Evolutionary conservation across 2,329 filamentous ascomycete genomes (phyloP), one percentile per base, ranked within the genome.

Genomic region (Aspergillus felis): DNA sequence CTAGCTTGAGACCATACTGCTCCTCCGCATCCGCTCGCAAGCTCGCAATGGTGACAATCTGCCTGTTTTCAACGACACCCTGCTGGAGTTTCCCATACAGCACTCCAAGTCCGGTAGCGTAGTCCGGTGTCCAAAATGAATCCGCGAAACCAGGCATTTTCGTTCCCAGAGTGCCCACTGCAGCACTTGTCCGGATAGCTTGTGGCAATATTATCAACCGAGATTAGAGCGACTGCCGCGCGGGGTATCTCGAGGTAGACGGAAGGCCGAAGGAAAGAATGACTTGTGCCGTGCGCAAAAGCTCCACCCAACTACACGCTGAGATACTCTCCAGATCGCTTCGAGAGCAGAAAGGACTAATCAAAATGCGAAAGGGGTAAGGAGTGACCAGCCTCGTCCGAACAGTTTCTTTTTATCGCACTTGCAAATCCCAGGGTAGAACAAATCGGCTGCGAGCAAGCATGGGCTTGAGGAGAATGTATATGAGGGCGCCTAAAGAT

Each of bases 41-140:
- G 59, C 90, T 90, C 63, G 94, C 92, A 70, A 99, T 86, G 41
- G 89, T 94, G 63, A 99, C 81, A 60, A 99, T 83, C 78, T 99
- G 94, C 69, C 93, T 90, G 76, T 99, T 96, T 77, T 99, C 94
- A 67, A 92, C 84, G 58, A 95, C 89, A 60, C 94, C 94, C 76
- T 99, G 94, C 76, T 97, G 92, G 56, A 99, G 87, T 82, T 99
- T 99, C 74, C 87, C 87, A 71, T 97, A 99, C 64, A 99, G 84
- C 63, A 97, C 92, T 55, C 93, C 92, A 64, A 99, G 85, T 61
- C 94, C 92, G 81, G 90, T 92, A 74, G 93, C 93, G 82, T 97
- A 97, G 83, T 99, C 94, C 73, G 86, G 86, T 61, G 94, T 96
- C 94, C 94, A 99, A 80, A 99, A 97, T 52, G 92, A 96, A 79